Conservation (phyloP, 495 filamentous ascomycete genomes). For the Neurospora tetrasperma region DNA sequence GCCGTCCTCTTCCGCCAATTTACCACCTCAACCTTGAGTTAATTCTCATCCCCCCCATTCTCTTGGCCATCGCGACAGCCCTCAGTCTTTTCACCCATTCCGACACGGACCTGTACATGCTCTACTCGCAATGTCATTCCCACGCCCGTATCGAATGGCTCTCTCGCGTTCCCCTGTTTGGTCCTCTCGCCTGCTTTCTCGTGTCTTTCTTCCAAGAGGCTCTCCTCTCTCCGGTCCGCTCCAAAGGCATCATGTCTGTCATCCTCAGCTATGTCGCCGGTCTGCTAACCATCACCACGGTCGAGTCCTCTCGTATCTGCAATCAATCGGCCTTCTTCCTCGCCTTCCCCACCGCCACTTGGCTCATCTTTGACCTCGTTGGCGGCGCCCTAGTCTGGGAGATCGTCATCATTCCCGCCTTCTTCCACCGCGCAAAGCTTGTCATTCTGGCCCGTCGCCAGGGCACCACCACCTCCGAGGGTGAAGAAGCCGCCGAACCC, state of each 20-base stretch:
- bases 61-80: slow-evolving; percentile 22
- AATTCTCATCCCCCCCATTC: slow-evolving; percentile 23
- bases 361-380: slow-evolving; percentile 31
- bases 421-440: slow-evolving; percentile 24
- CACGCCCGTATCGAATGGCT: slow-evolving; percentile 25
- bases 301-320: slow-evolving; percentile 30
- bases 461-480: not conserved
- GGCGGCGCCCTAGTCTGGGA: slow-evolving; percentile 34
- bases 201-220: slow-evolving; percentile 29
- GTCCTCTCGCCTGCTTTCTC: slow-evolving; percentile 28
- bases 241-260: slow-evolving; percentile 14
- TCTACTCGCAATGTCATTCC: slow-evolving; percentile 34
- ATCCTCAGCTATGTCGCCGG: slow-evolving; percentile 24
- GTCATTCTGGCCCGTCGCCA: slow-evolving; percentile 14
- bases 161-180: slow-evolving; percentile 24
- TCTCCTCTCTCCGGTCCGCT: slow-evolving; percentile 14
- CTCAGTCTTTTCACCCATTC: slow-evolving; percentile 18
- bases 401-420: slow-evolving; percentile 31
- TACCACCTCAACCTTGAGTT: slow-evolving; percentile 18
- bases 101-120: slow-evolving; percentile 30
- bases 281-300: slow-evolving; percentile 26
- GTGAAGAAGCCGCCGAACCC: slow-evolving; percentile 4
- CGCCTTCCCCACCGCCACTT: slow-evolving; percentile 25
- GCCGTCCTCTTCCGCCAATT: slow-evolving; percentile 14
- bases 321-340: slow-evolving; percentile 22